Percentiles rank a stretch among this genome's conserved stretches.
Evolutionary conservation across 768 basidiomycete species (phyloP).

Genomic region (Punctularia strigosozonata): DNA sequence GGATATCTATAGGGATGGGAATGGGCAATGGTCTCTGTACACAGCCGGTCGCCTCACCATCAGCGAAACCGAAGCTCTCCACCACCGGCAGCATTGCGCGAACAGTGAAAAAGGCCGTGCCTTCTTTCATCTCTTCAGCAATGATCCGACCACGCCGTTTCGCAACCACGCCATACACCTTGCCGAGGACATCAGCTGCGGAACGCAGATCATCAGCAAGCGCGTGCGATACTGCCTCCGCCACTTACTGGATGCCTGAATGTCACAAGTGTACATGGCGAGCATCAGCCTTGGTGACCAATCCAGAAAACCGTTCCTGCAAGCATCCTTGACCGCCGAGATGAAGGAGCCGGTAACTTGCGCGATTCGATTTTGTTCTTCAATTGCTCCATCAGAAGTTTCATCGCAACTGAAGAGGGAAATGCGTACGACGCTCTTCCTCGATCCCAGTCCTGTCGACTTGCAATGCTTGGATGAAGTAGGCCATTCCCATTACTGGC

Average conservation of each 20-base stretch:
- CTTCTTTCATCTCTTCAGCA: conserved; percentile 98
- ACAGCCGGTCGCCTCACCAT: conserved; percentile 42
- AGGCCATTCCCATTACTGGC: conserved; percentile 88
- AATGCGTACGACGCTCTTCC: conserved; percentile 52
- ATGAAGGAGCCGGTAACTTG: conserved; percentile 89
- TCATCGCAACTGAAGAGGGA: conserved; percentile 3
- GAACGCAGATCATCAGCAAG: conserved; percentile 6
- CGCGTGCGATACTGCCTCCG: not conserved
- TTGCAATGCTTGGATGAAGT: conserved; percentile 70
- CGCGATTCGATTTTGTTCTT: conserved; percentile 70
- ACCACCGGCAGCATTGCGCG: conserved; percentile 87
- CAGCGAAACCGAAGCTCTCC: conserved; percentile 95
- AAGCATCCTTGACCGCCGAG: conserved; percentile 80
- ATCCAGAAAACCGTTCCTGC: conserved; percentile 80
- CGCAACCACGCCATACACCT: conserved; percentile 92
- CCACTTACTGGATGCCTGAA: conserved; percentile 87
- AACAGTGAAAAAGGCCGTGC: conserved; percentile 89
- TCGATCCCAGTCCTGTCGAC: conserved; percentile 47
- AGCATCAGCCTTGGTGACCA: conserved; percentile 97
- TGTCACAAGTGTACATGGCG: conserved; percentile 98
- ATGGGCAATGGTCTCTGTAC: not conserved
- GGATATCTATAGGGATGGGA: conserved; percentile 63
- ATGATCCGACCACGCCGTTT: conserved; percentile 85
- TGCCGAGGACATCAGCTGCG: conserved; percentile 90
- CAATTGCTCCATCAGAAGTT: conserved; percentile 7